Percentiles rank a stretch among this genome's conserved stretches.
phyloP scores from a whole-genome alignment of 106 monocot species.

The Narthecium ossifragum region DNA sequence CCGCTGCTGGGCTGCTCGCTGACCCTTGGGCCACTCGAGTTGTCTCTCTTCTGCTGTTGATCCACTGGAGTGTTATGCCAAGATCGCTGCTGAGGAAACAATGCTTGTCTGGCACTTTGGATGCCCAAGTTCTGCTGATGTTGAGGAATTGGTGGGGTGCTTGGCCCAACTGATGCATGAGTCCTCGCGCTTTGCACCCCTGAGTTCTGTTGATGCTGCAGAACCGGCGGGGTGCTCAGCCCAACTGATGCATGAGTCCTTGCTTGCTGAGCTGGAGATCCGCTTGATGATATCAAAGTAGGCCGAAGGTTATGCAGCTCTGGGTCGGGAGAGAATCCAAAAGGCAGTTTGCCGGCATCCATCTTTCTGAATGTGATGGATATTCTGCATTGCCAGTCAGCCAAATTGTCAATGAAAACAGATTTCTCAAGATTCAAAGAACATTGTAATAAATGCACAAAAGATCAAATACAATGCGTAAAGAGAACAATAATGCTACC shows the following conservation, averaged over 20 bases:
- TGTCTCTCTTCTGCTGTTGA: not conserved
- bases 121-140: no score
- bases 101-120: not conserved
- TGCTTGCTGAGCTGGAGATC: not conserved
- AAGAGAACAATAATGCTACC: constrained; percentile 11
- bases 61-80: not conserved
- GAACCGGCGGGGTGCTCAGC: not conserved
- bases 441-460: not conserved
- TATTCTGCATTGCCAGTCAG: constrained; percentile 29
- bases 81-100: no score
- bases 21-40: not conserved
- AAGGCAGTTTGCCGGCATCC: constrained; percentile 45
- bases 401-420: not conserved
- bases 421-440: not conserved
- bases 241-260: not conserved
- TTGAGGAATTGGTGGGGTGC: not conserved
- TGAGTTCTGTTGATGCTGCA: not conserved
- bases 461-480: not conserved
- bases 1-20: not conserved
- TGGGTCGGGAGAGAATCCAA: constrained; percentile 20
- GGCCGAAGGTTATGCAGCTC: constrained; percentile 35
- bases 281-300: not conserved
- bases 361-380: constrained; percentile 72
- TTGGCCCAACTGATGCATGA: not conserved
- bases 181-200: not conserved